phyloP scores from a whole-genome alignment of 805 yeast species.

The Metschnikowia continentalis region DNA sequence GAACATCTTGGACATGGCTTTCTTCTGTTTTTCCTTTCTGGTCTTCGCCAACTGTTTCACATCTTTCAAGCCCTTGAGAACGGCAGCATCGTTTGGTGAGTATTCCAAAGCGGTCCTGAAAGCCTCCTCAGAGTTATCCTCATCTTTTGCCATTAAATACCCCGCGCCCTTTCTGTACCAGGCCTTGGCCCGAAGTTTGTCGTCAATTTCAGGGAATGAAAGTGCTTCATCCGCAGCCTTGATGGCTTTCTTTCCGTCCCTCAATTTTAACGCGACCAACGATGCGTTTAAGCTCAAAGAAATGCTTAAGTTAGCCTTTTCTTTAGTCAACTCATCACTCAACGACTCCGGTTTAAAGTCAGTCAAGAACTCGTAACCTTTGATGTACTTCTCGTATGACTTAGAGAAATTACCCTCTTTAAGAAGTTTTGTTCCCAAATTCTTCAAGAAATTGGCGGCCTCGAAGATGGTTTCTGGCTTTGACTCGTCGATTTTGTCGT shows the following conservation, averaged over 20 bases:
- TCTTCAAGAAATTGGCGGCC: constrained; percentile 65
- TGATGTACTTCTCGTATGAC: constrained; percentile 66
- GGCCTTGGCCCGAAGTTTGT: constrained; percentile 77
- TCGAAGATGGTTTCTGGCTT: constrained; percentile 62
- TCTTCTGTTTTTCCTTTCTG: constrained; percentile 65
- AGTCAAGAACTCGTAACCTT: constrained; percentile 64
- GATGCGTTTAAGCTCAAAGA: constrained; percentile 72
- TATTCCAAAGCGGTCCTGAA: constrained; percentile 60
- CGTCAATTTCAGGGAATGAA: constrained; percentile 54
- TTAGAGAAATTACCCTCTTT: constrained; percentile 55
- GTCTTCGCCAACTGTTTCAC: constrained; percentile 49
- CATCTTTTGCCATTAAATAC: constrained; percentile 56
- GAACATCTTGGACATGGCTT: constrained; percentile 71
- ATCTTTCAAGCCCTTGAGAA: constrained; percentile 58
- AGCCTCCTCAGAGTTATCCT: constrained; percentile 63
- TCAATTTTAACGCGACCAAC: constrained; percentile 63
- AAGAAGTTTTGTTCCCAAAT: constrained; percentile 71
- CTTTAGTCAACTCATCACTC: constrained; percentile 48
- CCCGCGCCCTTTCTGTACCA: constrained; percentile 82
- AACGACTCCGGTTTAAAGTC: constrained; percentile 74
- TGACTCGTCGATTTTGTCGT: constrained; percentile 55
- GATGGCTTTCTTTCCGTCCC: constrained; percentile 50
- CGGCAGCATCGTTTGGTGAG: constrained; percentile 71
- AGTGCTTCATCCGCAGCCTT: constrained; percentile 64
- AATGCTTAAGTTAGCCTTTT: constrained; percentile 51